Conservation (phyloP, 345 rosid species). For the Pistacia vera region DNA sequence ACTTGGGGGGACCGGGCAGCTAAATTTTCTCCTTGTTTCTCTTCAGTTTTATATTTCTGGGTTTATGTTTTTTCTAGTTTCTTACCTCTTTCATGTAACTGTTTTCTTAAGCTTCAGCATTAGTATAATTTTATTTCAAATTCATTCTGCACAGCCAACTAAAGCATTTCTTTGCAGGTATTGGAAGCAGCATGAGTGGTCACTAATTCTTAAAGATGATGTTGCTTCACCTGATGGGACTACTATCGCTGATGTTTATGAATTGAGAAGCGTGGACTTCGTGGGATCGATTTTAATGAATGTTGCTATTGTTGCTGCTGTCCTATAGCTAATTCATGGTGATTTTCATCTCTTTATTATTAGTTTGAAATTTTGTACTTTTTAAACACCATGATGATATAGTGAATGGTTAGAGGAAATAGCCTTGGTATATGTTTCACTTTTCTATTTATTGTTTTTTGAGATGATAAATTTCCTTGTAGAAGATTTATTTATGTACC, state of each 20-base stretch:
- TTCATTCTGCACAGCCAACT: not conserved
- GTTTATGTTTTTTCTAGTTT: not conserved
- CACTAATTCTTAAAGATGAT: constrained; percentile 78
- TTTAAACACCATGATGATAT: too few relatives aligned
- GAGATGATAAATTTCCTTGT: too few relatives aligned
- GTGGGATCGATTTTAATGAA: constrained; percentile 71
- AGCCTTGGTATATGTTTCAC: too few relatives aligned
- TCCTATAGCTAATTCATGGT: too few relatives aligned
- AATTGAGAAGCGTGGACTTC: constrained; percentile 34
- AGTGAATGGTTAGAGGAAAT: too few relatives aligned
- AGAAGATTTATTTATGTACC: too few relatives aligned
- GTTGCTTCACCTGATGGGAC: constrained; percentile 34
- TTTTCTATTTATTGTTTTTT: too few relatives aligned
- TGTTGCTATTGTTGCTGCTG: constrained; percentile 82
- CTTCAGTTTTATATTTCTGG: not conserved
- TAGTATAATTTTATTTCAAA: not conserved
- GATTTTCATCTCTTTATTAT: not conserved
- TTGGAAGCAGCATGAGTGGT: constrained; percentile 92
- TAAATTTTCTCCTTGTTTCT: too few relatives aligned
- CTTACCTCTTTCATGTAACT: not conserved
- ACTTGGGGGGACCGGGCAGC: too few relatives aligned
- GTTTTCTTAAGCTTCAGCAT: not conserved
- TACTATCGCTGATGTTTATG: too few relatives aligned
- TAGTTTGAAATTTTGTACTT: too few relatives aligned
- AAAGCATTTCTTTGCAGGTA: constrained; percentile 47